Evolutionary conservation across 2,329 filamentous ascomycete genomes (phyloP), one percentile per base, ranked within the genome.

Genomic region (Calonectria fujianensis): DNA sequence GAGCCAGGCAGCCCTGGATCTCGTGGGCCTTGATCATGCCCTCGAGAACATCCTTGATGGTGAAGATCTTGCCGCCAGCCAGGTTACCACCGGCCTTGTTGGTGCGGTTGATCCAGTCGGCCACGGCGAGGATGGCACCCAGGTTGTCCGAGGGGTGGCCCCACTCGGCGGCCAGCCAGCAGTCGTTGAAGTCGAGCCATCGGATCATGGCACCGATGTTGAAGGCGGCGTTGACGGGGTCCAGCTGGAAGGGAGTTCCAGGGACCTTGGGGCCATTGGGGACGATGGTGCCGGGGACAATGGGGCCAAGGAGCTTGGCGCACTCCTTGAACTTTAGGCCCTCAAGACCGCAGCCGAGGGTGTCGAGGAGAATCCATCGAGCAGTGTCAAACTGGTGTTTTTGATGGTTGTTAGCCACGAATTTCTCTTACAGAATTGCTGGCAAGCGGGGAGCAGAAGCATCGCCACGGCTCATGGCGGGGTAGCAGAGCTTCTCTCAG

Each of bases 171-270:
- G 96, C 97, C 78, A 98, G 91, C 97, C 96, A 99, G 92, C 97
- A 98, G 91, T 99, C 97, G 86, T 99, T 99, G 92, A 98, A 99
- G 89, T 99, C 97, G 82, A 99, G 92, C 97, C 97, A 99, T 84
- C 97, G 92, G 88, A 99, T 98, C 94, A 98, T 98, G 82, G 97
- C 94, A 82, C 97, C 97, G 82, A 99, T 98, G 91, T 98, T 98
- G 92, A 99, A 98, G 78, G 97, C 97, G 77, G 94, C 97, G 82
- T 96, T 96, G 84, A 98, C 93, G 50, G 97, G 97, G 85, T 98
- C 97, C 80, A 99, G 93, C 87, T 97, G 94, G 89, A 96, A 98
- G 80, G 94, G 92, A 39, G 97, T 98, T 78, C 97, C 97, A 51
- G 95, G 95, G 57, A 99, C 95, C 84, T 93, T 95, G 82, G 95